Base-by-base conservation (phyloP, 2,329 filamentous ascomycete genomes). In the Proliferodiscus dingleyae region DNA sequence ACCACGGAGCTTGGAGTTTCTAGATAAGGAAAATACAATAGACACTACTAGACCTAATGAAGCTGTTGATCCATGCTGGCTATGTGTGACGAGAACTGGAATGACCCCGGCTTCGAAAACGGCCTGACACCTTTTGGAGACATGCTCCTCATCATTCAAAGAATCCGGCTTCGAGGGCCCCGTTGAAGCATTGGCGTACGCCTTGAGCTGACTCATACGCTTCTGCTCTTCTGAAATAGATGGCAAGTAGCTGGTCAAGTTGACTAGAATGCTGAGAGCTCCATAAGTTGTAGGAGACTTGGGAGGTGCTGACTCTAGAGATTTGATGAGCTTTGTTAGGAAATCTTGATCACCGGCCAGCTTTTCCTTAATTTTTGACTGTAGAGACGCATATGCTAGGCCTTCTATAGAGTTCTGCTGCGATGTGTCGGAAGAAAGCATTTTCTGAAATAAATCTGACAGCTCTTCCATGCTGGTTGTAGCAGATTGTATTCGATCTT, bases 131-230 rank as follows among this genome's bases (percentile, higher is more conserved):
- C 93, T 81, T 49, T 77, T 75, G 13, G 78, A 73, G 26, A 95
- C 89, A 54, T 87, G 81, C 2, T 83, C 73, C 46, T 95, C 83
- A 50, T 89, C 80, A 46, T 93, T 83, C 0, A 94, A 71, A 6
- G 80, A 78, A 60, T 90, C 80, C 0, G 77, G 71, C 2, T 74
- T 69, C 0, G 72, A 64, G n/a, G 77, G 62, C 50, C 79, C 78
- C 59, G 88, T 89, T 4, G 83, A 82, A 1, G 89, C 86, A 61
- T 95, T 88, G 11, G 93, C 93, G 59, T 97, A 98, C 2, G 89
- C 88, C 70, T 95, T 96, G 36, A 98, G 77, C 64, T 98, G 87
- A 5, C 79, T 79, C 70, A 98, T 88, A 61, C 87, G 89, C 69
- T 91, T 93, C 59, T 96, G 85, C 66, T 98, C 93, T 52, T 96